These are phyloP conservation scores for Malus sylvestris DNA, from an alignment of 306 rosid genomes.

Conservation along the genomic window DNA sequence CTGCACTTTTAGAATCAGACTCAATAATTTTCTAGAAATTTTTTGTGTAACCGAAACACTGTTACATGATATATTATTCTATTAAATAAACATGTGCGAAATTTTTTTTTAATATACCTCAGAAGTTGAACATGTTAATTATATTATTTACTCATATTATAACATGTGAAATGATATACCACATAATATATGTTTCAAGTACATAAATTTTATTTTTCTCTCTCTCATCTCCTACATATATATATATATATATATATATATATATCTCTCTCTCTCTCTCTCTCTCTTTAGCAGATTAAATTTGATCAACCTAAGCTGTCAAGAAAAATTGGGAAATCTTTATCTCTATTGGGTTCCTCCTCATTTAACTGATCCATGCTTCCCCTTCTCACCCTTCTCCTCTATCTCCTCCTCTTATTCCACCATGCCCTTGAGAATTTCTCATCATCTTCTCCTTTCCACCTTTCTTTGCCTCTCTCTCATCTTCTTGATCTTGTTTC, in stretches of 20 bases:
- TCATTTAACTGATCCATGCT: slow-evolving; percentile 56
- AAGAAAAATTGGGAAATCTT: slow-evolving; percentile 11
- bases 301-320: slow-evolving; percentile 24
- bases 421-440: slow-evolving; percentile 66
- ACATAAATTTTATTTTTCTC: not conserved
- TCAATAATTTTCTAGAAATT: too few relatives aligned
- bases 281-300: slow-evolving; percentile 15
- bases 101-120: too few relatives aligned
- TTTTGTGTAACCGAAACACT: too few relatives aligned
- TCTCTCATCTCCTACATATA: not conserved
- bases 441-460: slow-evolving; percentile 27
- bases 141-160: too few relatives aligned
- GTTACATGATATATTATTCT: not conserved
- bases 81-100: too few relatives aligned
- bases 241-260: not conserved
- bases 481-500: slow-evolving; percentile 39
- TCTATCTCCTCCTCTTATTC: slow-evolving; percentile 30
- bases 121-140: too few relatives aligned
- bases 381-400: slow-evolving; percentile 42
- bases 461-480: slow-evolving; percentile 29
- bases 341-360: not conserved
- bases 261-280: too few relatives aligned
- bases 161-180: too few relatives aligned
- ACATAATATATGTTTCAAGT: too few relatives aligned
- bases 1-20: too few relatives aligned